Conservation (phyloP, 768 basidiomycete species). For the Psilocybe azurescens region DNA sequence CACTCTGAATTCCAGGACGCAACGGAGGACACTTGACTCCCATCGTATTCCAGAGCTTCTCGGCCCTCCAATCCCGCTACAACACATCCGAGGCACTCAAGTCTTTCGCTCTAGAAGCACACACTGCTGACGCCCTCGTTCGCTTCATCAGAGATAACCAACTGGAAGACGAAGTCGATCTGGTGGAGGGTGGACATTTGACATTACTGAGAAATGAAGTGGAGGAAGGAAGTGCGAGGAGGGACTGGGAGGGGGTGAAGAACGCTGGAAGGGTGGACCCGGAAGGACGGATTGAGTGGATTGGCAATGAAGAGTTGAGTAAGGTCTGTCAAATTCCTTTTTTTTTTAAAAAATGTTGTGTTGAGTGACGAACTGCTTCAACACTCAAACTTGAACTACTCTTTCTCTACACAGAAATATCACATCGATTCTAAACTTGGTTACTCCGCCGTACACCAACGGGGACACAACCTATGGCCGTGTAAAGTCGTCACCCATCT, state of each 20-base stretch:
- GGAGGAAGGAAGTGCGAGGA: slow-evolving; percentile 41
- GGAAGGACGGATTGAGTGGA: slow-evolving; percentile 55
- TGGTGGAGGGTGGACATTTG: slow-evolving; percentile 62
- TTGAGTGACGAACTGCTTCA: background rate
- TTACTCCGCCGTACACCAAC: slow-evolving; percentile 56
- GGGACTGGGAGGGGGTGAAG: slow-evolving; percentile 59
- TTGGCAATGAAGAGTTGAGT: slow-evolving; percentile 23
- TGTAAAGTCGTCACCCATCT: slow-evolving; percentile 79
- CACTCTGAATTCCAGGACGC: slow-evolving; percentile 49
- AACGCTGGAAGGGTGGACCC: slow-evolving; percentile 52
- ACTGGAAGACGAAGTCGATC: slow-evolving; percentile 58
- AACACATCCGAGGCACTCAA: slow-evolving; percentile 61
- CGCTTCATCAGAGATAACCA: slow-evolving; percentile 49
- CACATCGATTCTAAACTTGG: slow-evolving; percentile 47
- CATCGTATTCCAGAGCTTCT: slow-evolving; percentile 51
- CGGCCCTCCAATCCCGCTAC: slow-evolving; percentile 37
- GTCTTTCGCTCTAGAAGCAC: slow-evolving; percentile 58
- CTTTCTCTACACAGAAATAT: slow-evolving; percentile 10
- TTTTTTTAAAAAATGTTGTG: no score
- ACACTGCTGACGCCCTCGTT: slow-evolving; percentile 56
- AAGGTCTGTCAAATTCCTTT: background rate
- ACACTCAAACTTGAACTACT: no score
- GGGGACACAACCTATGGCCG: slow-evolving; percentile 77
- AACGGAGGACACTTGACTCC: slow-evolving; percentile 82
- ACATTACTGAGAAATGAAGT: slow-evolving; percentile 51